These are phyloP conservation scores for Perkinsus marinus DNA, from an alignment of 169 alveolate species.

Conservation along the genomic window DNA sequence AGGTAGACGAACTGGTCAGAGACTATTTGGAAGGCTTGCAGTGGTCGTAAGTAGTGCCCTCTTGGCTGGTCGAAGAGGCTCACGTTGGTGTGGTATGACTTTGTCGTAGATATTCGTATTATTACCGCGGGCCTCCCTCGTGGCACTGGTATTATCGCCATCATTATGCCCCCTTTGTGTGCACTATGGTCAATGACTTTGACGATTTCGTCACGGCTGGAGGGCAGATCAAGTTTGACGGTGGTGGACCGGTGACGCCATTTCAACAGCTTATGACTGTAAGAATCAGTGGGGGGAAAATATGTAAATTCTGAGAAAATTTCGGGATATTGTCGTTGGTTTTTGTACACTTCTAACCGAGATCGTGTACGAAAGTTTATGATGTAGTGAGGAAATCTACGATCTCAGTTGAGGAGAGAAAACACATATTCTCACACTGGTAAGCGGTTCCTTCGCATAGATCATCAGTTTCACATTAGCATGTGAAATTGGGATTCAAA, in stretches of 20 bases:
- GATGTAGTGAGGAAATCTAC: no score
- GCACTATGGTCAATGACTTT: conserved; percentile 11
- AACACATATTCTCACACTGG: no score
- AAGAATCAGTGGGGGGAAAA: neutral
- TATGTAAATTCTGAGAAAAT: no score
- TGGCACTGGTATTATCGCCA: conserved; percentile 97
- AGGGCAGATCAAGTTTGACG: conserved; percentile 27
- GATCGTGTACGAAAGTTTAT: no score
- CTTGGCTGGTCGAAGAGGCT: no score
- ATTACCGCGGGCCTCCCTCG: conserved; percentile 79
- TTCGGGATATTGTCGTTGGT: no score
- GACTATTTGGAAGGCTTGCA: neutral
- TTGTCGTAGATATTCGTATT: conserved; percentile 23
- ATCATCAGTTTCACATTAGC: no score
- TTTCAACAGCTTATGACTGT: conserved; percentile 85
- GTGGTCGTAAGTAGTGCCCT: neutral
- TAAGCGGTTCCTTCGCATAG: no score
- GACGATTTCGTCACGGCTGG: neutral
- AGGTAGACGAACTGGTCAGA: neutral
- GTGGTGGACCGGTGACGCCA: conserved; percentile 79
- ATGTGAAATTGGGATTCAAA: no score
- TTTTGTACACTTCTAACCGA: no score
- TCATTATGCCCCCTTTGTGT: conserved; percentile 93
- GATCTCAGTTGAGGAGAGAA: no score
- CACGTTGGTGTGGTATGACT: neutral